Evolutionary conservation across 2,329 filamentous ascomycete genomes (phyloP), one percentile per base, ranked within the genome.

Genomic region (Pseudopithomyces maydicus): DNA sequence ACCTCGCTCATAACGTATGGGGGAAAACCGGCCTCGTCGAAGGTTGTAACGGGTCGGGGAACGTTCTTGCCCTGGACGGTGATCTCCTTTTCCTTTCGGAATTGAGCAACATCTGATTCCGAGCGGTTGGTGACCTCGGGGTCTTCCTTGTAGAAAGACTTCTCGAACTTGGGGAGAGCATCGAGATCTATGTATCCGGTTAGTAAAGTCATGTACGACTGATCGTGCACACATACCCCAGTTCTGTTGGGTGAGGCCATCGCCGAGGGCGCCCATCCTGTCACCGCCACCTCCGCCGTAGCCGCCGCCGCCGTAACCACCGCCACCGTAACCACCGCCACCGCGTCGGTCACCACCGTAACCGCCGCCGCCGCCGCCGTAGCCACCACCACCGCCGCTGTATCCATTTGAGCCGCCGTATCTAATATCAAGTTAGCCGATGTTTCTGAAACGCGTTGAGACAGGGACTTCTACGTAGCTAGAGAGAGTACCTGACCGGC

Each of bases 81-180:
- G 78, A 99, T 97, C 72, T 91, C 84, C 72, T 95, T 88, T 73
- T 91, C 87, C 73, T 86, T 87, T 74, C 95, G 90, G 84, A 97
- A 99, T 54, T 88, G 90, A 26, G 93, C 90, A 56, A 99, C 90
- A 62, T 98, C 94, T 55, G 86, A 85, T 41, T 85, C 77, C 12
- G 91, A 88, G 72, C 95, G 91, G 70, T 79, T 82, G 60, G 87
- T 79, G 59, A 99, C 94, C 58, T 87, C 86, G 32, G 89, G 84
- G 74, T 95, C 88, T 80, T 98, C 95, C 83, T 98, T 97, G 86
- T 99, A 99, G 82, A 99, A 99, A 8, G 91, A 93, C 81, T 99
- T 99, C 77, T 99, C 95, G 81, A 99, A 99, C 80, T 98, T 98
- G 69, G 95, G 94, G 44, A 99, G 74, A 6, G 88, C 77, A 72